phyloP scores from a whole-genome alignment of 2,329 filamentous ascomycete species.

The Pseudogymnoascus sp. region DNA sequence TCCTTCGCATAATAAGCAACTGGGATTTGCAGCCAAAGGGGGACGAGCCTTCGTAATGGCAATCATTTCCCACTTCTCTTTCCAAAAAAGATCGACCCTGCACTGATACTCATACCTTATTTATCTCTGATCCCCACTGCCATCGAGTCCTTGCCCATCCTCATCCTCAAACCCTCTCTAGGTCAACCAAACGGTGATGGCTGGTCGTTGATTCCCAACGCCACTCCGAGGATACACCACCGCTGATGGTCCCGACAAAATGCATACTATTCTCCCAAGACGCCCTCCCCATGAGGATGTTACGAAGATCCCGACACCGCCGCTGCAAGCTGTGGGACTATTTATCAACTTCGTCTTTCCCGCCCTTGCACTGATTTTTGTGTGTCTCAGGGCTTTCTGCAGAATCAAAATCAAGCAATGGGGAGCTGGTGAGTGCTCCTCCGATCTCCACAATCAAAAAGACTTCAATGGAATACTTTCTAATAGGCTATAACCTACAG shows the following conservation, averaged over 20 bases:
- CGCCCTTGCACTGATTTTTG: conserved; percentile 23
- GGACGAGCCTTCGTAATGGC: neutral
- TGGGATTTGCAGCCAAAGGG: neutral
- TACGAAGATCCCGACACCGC: conserved; percentile 27
- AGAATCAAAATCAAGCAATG: conserved; percentile 26
- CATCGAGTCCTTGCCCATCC: neutral
- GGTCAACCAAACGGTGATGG: neutral
- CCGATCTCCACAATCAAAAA: conserved; percentile 13
- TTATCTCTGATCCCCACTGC: neutral
- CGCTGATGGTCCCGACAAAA: neutral
- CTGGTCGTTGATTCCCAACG: neutral
- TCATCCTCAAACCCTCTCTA: neutral
- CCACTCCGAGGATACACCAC: neutral
- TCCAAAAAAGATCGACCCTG: neutral
- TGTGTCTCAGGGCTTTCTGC: conserved; percentile 24
- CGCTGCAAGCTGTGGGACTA: conserved; percentile 27
- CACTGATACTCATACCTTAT: conserved; percentile 7
- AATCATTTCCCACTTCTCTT: neutral
- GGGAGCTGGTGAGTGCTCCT: conserved; percentile 23
- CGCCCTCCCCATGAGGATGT: neutral
- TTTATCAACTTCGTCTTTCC: conserved; percentile 31
- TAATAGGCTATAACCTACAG: neutral
- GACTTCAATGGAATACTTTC: neutral
- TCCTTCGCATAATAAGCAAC: neutral
- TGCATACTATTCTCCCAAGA: conserved; percentile 1